phyloP scores from a whole-genome alignment of 306 rosid species.

The Trifolium pratense region DNA sequence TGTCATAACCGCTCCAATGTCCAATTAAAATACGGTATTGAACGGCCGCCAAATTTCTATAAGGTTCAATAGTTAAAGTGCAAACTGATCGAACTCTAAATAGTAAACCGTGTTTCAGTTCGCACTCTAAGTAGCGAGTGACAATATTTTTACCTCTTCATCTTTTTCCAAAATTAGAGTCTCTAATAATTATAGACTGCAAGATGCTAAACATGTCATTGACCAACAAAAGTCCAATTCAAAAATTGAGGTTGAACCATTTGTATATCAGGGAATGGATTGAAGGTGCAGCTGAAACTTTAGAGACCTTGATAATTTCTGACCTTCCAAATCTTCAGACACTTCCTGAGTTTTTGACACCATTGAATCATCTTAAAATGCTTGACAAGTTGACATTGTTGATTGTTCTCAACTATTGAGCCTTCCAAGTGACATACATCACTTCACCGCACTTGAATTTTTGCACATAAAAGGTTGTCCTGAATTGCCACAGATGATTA shows the following conservation, averaged over 20 bases:
- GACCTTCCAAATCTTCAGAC: background rate
- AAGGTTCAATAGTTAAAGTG: too few species aligned
- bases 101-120: too few species aligned
- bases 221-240: background rate
- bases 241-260: background rate
- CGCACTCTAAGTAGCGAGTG: too few species aligned
- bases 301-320: background rate
- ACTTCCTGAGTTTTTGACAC: background rate
- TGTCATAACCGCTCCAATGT: too few species aligned
- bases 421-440: background rate
- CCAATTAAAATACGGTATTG: too few species aligned
- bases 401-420: background rate
- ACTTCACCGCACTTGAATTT: background rate
- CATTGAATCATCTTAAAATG: background rate
- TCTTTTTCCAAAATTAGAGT: background rate
- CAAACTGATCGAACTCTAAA: too few species aligned
- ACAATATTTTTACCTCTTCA: background rate
- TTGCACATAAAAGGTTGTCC: background rate
- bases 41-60: too few species aligned
- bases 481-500: too few species aligned
- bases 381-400: background rate
- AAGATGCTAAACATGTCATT: background rate
- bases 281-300: background rate
- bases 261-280: background rate
- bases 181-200: background rate